Evolutionary conservation across 192 early-diverging fungal genomes (phyloP), one percentile per base, ranked within the genome.

Genomic region (Dissophora ornata): DNA sequence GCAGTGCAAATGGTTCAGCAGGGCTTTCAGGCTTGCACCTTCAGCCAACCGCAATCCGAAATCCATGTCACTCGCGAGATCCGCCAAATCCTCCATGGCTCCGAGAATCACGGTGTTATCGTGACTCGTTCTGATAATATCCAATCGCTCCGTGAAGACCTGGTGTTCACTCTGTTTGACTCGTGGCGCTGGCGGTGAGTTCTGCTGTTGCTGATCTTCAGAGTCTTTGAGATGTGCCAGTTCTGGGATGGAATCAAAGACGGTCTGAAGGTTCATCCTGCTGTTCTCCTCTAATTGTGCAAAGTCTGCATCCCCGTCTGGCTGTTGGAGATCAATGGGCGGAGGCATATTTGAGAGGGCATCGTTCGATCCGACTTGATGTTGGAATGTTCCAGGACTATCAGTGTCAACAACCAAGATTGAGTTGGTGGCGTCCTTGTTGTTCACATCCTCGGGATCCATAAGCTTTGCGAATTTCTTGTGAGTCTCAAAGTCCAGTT

Each of bases 401-500:
- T 85, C 57, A 24, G 73, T 70, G 24, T 80, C 71, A 36, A 78
- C 40, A 16, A 84, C 57, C 24, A 84, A 28, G 36, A 79, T 60
- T 2, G 74, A 67, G 38, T 71, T 62, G 19, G 65, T 63, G 28
- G 56, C 19, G 16, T 67, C 42, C 12, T 47, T 49, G 10, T 59
- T 16, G 33, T 49, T 1, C 13, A 48, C 21, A 18, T 75, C 59
- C 28, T 65, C 48, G 2, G 64, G 57, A 32, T 83, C 74, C 73
- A 88, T 75, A 5, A 92, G 81, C 46, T 85, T 85, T 19, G 90
- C 90, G 52, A 66, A 69, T 21, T 85, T 84, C 34, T 79, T 57
- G 21, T 86, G 87, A 5, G 85, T 90, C 25, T 62, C 56, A 79
- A 90, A 84, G 62, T 90, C 85, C 54, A 91, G 69, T 54, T 86